A percentile compares a stretch with the other conserved stretches of the same genome.
Conservation (phyloP, 2,329 filamentous ascomycete genomes). For the Nigrospora sphaerica region DNA sequence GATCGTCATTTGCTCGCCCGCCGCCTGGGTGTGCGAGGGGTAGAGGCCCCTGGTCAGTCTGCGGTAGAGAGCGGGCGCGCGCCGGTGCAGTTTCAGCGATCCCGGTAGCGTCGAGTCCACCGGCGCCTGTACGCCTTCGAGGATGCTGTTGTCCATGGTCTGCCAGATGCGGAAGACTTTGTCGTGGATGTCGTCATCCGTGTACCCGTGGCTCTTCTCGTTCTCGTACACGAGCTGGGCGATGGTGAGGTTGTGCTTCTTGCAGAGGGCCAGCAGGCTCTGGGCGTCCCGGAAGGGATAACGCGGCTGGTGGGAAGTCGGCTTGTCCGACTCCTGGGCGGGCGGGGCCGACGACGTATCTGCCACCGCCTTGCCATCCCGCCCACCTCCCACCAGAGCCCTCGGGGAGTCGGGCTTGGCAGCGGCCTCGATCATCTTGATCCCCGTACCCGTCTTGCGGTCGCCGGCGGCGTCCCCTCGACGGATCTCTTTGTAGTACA, state of each 20-base stretch:
- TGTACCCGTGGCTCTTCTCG: constrained; percentile 42
- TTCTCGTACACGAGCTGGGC: constrained; percentile 45
- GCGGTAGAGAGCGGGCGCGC: constrained; percentile 37
- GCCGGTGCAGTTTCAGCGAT: constrained; percentile 38
- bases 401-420: constrained; percentile 7
- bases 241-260: constrained; percentile 43
- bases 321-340: constrained; percentile 8
- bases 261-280: constrained; percentile 37
- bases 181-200: constrained; percentile 39
- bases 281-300: constrained; percentile 40
- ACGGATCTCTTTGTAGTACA: constrained; percentile 44
- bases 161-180: constrained; percentile 42
- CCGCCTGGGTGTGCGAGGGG: constrained; percentile 22
- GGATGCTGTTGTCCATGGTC: constrained; percentile 44
- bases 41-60: constrained; percentile 39
- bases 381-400: constrained; percentile 5
- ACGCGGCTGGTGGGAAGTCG: constrained; percentile 25
- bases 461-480: constrained; percentile 37
- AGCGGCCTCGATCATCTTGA: constrained; percentile 26
- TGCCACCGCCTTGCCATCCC: background rate
- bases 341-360: constrained; percentile 3
- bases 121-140: constrained; percentile 39
- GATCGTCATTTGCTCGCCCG: constrained; percentile 4
- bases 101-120: constrained; percentile 33
- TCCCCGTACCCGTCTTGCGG: constrained; percentile 34